Conservation (phyloP, 768 basidiomycete genomes). For the Strobilomyces confusus region DNA sequence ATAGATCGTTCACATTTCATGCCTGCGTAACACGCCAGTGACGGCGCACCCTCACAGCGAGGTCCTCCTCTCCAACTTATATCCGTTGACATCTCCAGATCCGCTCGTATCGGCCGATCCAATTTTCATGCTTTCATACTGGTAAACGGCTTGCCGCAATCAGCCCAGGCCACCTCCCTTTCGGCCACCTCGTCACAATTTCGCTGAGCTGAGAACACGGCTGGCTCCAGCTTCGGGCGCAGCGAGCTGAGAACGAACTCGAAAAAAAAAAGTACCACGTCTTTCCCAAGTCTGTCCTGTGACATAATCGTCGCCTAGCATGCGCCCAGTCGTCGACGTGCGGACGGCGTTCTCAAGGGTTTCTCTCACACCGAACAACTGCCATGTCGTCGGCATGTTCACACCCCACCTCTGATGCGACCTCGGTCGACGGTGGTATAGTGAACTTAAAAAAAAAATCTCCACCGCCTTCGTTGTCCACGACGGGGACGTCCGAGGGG, state of each 20-base stretch:
- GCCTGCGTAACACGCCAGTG: not conserved
- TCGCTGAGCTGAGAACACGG: constrained; percentile 9
- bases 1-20: constrained; percentile 11
- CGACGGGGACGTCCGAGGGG: not conserved
- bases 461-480: constrained; percentile 1
- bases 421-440: constrained; percentile 20
- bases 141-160: constrained; percentile 1
- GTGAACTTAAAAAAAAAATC: constrained; percentile 23
- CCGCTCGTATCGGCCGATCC: constrained; percentile 16
- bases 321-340: constrained; percentile 21
- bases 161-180: constrained; percentile 5
- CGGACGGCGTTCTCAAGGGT: constrained; percentile 22
- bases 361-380: constrained; percentile 25
- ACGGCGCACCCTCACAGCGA: constrained; percentile 15
- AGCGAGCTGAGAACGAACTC: not conserved
- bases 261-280: constrained; percentile 1
- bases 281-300: not conserved
- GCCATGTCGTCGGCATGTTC: constrained; percentile 27
- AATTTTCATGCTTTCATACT: constrained; percentile 6
- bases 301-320: constrained; percentile 26
- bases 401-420: constrained; percentile 26
- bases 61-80: constrained; percentile 13
- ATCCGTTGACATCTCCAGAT: constrained; percentile 20
- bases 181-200: constrained; percentile 3
- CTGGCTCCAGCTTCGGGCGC: not conserved